Percentiles rank a stretch among this genome's conserved stretches.
phyloP scores from a whole-genome alignment of 345 rosid species.

The Limnanthes douglasii region DNA sequence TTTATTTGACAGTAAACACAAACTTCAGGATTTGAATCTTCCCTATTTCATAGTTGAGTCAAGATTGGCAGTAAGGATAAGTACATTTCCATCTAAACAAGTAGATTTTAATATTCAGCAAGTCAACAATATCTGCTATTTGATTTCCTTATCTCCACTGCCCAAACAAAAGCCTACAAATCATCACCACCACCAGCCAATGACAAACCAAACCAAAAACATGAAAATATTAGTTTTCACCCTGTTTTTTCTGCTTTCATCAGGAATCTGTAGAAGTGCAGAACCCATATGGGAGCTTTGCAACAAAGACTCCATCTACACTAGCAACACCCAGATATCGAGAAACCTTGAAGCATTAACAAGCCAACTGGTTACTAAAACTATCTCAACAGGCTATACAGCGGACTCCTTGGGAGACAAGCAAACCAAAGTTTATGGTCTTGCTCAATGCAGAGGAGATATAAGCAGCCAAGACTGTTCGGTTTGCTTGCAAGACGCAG shows the following conservation, averaged over 20 bases:
- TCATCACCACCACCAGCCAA: no score
- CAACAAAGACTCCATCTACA: conserved; percentile 17
- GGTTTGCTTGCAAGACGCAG: conserved; percentile 46
- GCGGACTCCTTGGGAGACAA: conserved; percentile 22
- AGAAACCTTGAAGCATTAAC: conserved; percentile 29
- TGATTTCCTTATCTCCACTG: no score
- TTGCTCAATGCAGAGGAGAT: conserved; percentile 76
- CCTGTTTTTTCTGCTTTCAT: conserved; percentile 15
- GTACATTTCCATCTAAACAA: no score
- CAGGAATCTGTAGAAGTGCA: conserved; percentile 17
- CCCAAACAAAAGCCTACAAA: no score
- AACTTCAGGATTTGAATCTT: no score
- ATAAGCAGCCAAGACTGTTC: conserved; percentile 34
- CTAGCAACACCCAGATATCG: conserved; percentile 16
- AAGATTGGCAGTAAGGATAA: no score
- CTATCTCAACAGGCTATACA: conserved; percentile 26
- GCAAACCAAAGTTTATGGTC: conserved; percentile 39
- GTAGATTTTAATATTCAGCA: no score
- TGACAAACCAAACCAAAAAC: conserved; percentile 2
- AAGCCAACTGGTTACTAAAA: conserved; percentile 20
- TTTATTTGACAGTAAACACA: no score
- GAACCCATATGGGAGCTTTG: conserved; percentile 44
- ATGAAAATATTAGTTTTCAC: conserved; percentile 8
- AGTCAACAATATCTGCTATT: no score
- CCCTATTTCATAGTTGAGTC: no score